A percentile compares a stretch with the other conserved stretches of the same genome.
phyloP scores from a whole-genome alignment of 2,329 filamentous ascomycete genomes.

The Aspergillus cejpii region DNA sequence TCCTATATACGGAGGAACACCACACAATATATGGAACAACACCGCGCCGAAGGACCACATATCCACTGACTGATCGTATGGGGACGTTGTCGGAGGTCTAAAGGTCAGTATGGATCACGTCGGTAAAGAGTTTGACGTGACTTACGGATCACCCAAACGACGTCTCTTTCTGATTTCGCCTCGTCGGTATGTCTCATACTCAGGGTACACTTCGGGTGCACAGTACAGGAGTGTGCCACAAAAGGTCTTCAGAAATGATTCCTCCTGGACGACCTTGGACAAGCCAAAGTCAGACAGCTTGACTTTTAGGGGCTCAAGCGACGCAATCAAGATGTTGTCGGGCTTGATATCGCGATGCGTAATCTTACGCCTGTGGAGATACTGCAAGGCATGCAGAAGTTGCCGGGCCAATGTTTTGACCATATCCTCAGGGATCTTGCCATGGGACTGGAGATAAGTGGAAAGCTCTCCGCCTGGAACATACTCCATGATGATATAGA shows the following conservation, averaged over 20 bases:
- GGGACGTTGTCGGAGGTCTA: constrained; percentile 47
- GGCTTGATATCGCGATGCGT: constrained; percentile 99
- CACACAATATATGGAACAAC: constrained; percentile 77
- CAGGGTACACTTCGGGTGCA: constrained; percentile 90
- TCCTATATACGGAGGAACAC: constrained; percentile 72
- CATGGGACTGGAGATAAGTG: constrained; percentile 57
- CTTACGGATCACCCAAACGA: constrained; percentile 46
- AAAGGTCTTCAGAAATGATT: constrained; percentile 92
- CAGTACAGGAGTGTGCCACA: constrained; percentile 95
- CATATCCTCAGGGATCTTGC: constrained; percentile 58
- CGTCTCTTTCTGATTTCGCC: constrained; percentile 57
- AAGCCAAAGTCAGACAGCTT: constrained; percentile 96
- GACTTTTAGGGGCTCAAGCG: constrained; percentile 64
- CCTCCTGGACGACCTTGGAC: constrained; percentile 86
- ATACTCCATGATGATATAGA: constrained; percentile 98
- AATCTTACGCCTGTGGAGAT: constrained; percentile 80
- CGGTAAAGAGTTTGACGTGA: constrained; percentile 5
- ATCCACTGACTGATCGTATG: constrained; percentile 88
- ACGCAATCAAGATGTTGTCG: constrained; percentile 86
- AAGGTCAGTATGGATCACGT: constrained; percentile 18
- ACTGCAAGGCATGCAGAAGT: constrained; percentile 72
- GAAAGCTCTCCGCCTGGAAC: constrained; percentile 77
- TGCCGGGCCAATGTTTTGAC: constrained; percentile 62
- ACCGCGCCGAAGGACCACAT: constrained; percentile 96
- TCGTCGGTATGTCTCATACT: constrained; percentile 61